Conservation (phyloP, 306 rosid genomes). For the Ziziphus jujuba region DNA sequence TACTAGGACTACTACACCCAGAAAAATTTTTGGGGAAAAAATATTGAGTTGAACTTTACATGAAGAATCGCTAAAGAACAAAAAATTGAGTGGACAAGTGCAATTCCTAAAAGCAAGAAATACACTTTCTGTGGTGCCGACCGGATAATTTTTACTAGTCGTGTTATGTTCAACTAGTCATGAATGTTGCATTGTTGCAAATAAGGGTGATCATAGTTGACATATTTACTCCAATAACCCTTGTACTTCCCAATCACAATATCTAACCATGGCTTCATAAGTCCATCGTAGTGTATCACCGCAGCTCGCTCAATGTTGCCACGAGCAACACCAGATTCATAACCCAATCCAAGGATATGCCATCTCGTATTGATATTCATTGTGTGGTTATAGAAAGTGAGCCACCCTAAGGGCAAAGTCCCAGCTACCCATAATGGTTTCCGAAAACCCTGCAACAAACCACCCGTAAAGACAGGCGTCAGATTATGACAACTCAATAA, state of each 20-base stretch:
- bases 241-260: slow-evolving; percentile 67
- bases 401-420: slow-evolving; percentile 90
- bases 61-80: slow-evolving; percentile 49
- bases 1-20: slow-evolving; percentile 10
- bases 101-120: slow-evolving; percentile 22
- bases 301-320: slow-evolving; percentile 66
- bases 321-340: slow-evolving; percentile 40
- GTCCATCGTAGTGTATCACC: slow-evolving; percentile 86
- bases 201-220: slow-evolving; percentile 57
- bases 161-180: slow-evolving; percentile 37
- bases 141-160: slow-evolving; percentile 3
- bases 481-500: slow-evolving; percentile 2
- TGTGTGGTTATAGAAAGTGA: slow-evolving; percentile 73
- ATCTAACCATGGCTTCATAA: slow-evolving; percentile 95
- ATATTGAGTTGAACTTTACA: slow-evolving; percentile 49
- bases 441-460: slow-evolving; percentile 58
- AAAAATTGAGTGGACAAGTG: slow-evolving; percentile 41
- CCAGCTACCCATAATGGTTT: slow-evolving; percentile 72
- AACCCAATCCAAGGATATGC: slow-evolving; percentile 88
- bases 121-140: background rate
- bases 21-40: slow-evolving; percentile 29
- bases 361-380: slow-evolving; percentile 69
- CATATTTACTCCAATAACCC: slow-evolving; percentile 66
- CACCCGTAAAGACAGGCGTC: slow-evolving; percentile 21
- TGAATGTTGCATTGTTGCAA: slow-evolving; percentile 91